phyloP scores from a whole-genome alignment of 1,284 basidiomycete species.

The Moniliophthora roreri region DNA sequence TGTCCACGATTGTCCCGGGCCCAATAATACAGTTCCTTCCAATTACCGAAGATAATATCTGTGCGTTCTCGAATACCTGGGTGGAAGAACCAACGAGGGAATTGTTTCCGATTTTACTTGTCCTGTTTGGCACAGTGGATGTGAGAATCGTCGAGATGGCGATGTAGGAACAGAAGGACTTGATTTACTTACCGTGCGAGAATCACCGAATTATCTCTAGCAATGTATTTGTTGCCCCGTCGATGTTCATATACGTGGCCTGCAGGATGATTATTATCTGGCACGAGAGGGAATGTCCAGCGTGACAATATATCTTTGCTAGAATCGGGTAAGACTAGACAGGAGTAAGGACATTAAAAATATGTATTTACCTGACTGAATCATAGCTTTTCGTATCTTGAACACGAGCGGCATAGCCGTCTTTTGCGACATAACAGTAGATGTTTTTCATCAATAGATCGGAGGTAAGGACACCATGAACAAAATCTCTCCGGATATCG shows the following conservation, averaged over 20 bases:
- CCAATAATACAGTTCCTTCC: conserved; percentile 75
- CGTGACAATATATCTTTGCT: conserved; percentile 91
- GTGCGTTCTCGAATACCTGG: conserved; percentile 61
- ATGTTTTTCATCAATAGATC: conserved; percentile 97
- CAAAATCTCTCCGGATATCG: conserved; percentile 89
- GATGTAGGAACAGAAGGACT: not conserved
- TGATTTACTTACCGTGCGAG: conserved; percentile 64
- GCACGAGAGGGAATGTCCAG: conserved; percentile 94
- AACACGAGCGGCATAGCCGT: conserved; percentile 87
- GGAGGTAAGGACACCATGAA: conserved; percentile 94
- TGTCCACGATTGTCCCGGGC: conserved; percentile 56
- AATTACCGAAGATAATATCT: conserved; percentile 72
- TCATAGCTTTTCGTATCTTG: conserved; percentile 90
- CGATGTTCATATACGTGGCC: conserved; percentile 81
- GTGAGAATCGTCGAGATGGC: conserved; percentile 2
- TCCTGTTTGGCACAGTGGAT: conserved; percentile 37
- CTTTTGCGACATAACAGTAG: conserved; percentile 82
- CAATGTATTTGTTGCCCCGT: conserved; percentile 84
- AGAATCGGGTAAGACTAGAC: conserved; percentile 12
- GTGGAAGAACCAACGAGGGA: conserved; percentile 79
- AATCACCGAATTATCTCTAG: conserved; percentile 69
- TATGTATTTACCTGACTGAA: conserved; percentile 63
- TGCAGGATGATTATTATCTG: conserved; percentile 89
- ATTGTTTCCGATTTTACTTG: conserved; percentile 81
- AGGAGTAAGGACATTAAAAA: conserved; percentile 5